These are phyloP conservation scores for Carex kokanica DNA, from an alignment of 176 grass and related monocot species.

Conservation along the genomic window DNA sequence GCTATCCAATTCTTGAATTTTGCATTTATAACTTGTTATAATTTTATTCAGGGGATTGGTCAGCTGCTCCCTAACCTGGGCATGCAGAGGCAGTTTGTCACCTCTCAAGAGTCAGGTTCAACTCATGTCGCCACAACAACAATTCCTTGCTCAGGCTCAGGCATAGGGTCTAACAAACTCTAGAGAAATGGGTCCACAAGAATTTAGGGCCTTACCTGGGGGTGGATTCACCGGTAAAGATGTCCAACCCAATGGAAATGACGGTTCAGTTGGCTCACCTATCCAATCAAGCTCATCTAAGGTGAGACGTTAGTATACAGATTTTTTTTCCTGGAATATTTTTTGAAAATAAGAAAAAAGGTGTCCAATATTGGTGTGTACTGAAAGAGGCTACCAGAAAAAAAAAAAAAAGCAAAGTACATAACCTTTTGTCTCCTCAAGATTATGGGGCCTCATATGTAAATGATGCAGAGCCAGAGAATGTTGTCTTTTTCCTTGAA, in stretches of 20 bases:
- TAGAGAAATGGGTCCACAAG: constrained; percentile 35
- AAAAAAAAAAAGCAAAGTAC: background rate
- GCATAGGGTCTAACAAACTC: constrained; percentile 49
- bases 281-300: constrained; percentile 75
- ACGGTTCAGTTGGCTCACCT: constrained; percentile 69
- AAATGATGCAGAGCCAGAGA: constrained; percentile 68
- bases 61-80: constrained; percentile 76
- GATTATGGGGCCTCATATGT: constrained; percentile 41
- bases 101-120: constrained; percentile 86
- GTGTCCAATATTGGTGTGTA: background rate
- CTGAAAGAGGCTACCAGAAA: too few species aligned
- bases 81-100: constrained; percentile 70
- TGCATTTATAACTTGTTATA: too few species aligned
- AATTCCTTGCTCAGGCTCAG: constrained; percentile 71
- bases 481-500: constrained; percentile 85
- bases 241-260: constrained; percentile 42
- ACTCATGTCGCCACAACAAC: constrained; percentile 70
- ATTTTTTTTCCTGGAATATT: background rate
- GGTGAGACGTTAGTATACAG: constrained; percentile 13
- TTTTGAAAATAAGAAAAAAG: background rate
- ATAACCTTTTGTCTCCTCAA: background rate
- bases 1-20: too few species aligned
- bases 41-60: constrained; percentile 61
- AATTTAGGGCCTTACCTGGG: constrained; percentile 52
- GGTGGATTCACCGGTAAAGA: constrained; percentile 51